Conservation (phyloP, 371 early-diverging fungal species). For the Rhizopus stolonifer region DNA sequence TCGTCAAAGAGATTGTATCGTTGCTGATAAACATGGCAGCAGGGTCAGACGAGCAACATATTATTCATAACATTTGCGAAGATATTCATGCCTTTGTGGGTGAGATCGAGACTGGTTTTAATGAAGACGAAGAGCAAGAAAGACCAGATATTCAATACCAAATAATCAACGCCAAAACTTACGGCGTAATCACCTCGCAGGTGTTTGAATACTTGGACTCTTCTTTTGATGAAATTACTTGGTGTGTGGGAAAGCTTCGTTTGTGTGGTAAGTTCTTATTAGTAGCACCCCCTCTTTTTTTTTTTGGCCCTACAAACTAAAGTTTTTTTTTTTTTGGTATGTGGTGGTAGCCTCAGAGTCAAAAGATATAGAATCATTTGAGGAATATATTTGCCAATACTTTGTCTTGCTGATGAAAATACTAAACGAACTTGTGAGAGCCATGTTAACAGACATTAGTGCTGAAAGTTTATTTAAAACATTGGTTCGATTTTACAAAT, state of each 20-base stretch:
- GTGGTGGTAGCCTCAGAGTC: slow-evolving; percentile 7
- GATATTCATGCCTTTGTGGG: slow-evolving; percentile 38
- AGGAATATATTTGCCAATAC: slow-evolving; percentile 29
- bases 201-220: slow-evolving; percentile 42
- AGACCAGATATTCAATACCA: slow-evolving; percentile 15
- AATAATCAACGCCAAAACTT: slow-evolving; percentile 43
- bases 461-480: slow-evolving; percentile 48
- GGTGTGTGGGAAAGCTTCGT: slow-evolving; percentile 44
- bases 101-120: slow-evolving; percentile 23
- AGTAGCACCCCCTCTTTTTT: no score
- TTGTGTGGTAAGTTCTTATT: slow-evolving; percentile 20
- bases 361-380: slow-evolving; percentile 25
- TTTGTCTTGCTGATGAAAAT: slow-evolving; percentile 25
- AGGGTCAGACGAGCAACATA: slow-evolving; percentile 30
- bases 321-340: no score
- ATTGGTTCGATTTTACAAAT: slow-evolving; percentile 41
- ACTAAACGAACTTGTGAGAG: slow-evolving; percentile 31
- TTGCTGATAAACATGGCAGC: slow-evolving; percentile 32
- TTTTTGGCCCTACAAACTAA: no score
- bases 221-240: slow-evolving; percentile 43
- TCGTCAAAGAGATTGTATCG: slow-evolving; percentile 33
- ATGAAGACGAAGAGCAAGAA: slow-evolving; percentile 10
- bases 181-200: slow-evolving; percentile 16
- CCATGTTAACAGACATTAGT: slow-evolving; percentile 27
- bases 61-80: slow-evolving; percentile 26